Percentiles rank a stretch among this genome's conserved stretches.
phyloP scores from a whole-genome alignment of 805 yeast species.

The Pichia heedii region DNA sequence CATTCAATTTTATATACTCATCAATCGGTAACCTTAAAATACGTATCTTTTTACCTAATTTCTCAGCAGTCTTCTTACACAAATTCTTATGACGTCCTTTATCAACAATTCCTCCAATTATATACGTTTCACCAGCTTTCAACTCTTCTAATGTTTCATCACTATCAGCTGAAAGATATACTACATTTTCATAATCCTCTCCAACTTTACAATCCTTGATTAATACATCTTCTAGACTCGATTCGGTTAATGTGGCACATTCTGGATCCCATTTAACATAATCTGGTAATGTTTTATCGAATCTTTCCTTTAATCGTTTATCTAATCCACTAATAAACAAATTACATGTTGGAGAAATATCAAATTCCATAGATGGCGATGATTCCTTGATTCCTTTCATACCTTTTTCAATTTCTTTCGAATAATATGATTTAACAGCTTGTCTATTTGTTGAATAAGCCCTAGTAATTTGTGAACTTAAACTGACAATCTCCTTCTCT shows the following conservation, averaged over 20 bases:
- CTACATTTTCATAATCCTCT: constrained; percentile 30
- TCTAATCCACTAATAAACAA: constrained; percentile 58
- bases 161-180: constrained; percentile 85
- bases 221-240: constrained; percentile 24
- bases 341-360: constrained; percentile 35
- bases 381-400: background rate
- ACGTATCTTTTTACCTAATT: constrained; percentile 42
- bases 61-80: constrained; percentile 74
- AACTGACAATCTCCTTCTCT: constrained; percentile 56
- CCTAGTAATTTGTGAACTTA: constrained; percentile 74
- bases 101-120: constrained; percentile 94
- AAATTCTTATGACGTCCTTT: constrained; percentile 80
- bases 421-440: constrained; percentile 34
- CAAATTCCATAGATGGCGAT: background rate
- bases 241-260: constrained; percentile 42
- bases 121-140: constrained; percentile 64
- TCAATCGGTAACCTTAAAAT: constrained; percentile 83
- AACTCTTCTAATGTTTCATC: constrained; percentile 56
- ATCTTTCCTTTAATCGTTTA: constrained; percentile 56
- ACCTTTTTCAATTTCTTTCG: background rate
- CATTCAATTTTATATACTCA: constrained; percentile 71
- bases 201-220: constrained; percentile 48
- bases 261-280: constrained; percentile 54
- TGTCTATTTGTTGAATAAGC: constrained; percentile 67
- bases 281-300: constrained; percentile 52